phyloP scores from a whole-genome alignment of 768 basidiomycete species.

The Dentipellis fragilis region DNA sequence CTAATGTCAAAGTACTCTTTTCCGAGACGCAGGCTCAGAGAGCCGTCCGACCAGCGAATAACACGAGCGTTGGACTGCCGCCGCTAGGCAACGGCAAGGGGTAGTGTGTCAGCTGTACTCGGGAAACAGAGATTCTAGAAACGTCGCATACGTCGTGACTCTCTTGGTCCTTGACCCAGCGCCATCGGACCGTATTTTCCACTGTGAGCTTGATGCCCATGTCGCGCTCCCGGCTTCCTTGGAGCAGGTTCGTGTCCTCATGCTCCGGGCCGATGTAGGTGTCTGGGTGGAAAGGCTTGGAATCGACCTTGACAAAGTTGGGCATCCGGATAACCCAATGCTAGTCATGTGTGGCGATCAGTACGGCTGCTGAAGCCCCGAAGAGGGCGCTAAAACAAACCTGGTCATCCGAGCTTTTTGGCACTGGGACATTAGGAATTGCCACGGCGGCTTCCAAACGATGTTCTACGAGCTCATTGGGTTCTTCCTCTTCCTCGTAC shows the following conservation, averaged over 20 bases:
- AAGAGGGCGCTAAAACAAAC: conserved; percentile 33
- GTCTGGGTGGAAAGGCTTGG: conserved; percentile 83
- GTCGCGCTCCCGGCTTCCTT: conserved; percentile 54
- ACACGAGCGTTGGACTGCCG: conserved; percentile 87
- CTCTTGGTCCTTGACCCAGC: conserved; percentile 73
- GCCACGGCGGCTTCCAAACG: conserved; percentile 59
- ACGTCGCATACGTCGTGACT: conserved; percentile 63
- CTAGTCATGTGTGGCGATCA: conserved; percentile 27
- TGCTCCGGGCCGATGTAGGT: conserved; percentile 79
- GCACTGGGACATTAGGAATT: conserved; percentile 82
- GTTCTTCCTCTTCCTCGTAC: conserved; percentile 69
- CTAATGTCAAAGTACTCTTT: conserved; percentile 91
- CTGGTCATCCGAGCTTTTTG: conserved; percentile 70
- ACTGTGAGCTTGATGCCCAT: conserved; percentile 83
- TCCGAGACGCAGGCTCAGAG: conserved; percentile 82
- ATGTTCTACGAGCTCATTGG: conserved; percentile 43
- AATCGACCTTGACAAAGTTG: conserved; percentile 85
- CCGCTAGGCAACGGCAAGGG: conserved; percentile 31
- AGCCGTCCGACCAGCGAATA: conserved; percentile 93
- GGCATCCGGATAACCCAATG: conserved; percentile 91
- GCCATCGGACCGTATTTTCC: conserved; percentile 93
- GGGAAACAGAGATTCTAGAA: not conserved
- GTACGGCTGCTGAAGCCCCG: conserved; percentile 5
- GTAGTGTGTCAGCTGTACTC: not conserved
- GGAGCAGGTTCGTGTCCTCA: conserved; percentile 52